Conservation (phyloP, 2,329 filamentous ascomycete genomes). For the Colletotrichum tanaceti region DNA sequence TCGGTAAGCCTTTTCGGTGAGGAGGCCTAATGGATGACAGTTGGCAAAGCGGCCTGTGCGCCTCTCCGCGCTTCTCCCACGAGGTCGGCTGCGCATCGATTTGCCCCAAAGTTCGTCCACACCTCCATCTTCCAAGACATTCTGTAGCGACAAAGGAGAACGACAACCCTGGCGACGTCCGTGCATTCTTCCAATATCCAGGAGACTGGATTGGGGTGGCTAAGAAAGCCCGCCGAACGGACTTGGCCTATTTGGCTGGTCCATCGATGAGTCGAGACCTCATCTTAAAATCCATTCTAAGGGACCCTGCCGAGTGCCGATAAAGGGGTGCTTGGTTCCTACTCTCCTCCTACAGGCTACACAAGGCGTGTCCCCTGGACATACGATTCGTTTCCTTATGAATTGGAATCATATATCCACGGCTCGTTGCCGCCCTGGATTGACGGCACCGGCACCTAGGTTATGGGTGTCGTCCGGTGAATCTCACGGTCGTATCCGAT, state of each 20-base stretch:
- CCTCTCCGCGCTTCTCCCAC: neutral
- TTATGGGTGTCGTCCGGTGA: neutral
- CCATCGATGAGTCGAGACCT: neutral
- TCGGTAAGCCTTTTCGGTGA: slow-evolving; percentile 23
- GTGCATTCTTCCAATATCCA: neutral
- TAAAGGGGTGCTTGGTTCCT: neutral
- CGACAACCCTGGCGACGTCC: neutral
- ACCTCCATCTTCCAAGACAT: slow-evolving; percentile 7
- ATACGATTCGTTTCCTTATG: neutral
- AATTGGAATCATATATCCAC: neutral
- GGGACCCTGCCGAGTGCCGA: neutral
- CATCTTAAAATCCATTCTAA: neutral
- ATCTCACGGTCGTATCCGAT: neutral
- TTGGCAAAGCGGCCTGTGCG: slow-evolving; percentile 17
- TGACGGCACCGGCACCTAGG: neutral
- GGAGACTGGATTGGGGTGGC: neutral
- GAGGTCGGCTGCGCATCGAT: neutral
- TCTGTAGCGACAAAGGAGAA: slow-evolving; percentile 4
- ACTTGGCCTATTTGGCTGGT: neutral
- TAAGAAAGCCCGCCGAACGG: neutral
- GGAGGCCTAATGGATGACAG: neutral
- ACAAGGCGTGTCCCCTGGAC: neutral
- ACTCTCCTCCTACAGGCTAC: neutral
- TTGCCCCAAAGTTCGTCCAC: slow-evolving; percentile 1
- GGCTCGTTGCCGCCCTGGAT: neutral